Base-by-base conservation (phyloP, 78 protist species). In the Pigoraptor vietnamica region DNA sequence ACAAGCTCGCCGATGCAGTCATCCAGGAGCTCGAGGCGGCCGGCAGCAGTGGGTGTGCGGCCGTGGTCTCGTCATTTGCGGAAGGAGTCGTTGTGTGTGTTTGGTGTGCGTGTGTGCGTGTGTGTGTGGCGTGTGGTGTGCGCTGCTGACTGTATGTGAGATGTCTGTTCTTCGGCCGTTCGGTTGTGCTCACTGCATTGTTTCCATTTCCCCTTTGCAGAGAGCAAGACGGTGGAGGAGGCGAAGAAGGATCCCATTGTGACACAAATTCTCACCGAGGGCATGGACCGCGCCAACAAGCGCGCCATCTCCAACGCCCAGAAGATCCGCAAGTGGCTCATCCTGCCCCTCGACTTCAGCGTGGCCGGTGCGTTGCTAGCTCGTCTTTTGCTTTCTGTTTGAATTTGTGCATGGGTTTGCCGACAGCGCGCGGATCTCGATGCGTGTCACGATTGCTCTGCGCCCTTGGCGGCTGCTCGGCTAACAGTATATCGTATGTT, bases 241-340 rank as follows among this genome's bases (percentile, higher is more conserved):
- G 94, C 95, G 33, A 35, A 25, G 33, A 37, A 14, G 0, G 95
- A 92, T 91, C 79, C 91, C 34, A 10, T 55, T 35, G 86, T 81
- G 33, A 81, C 14, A 2, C 14, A 19, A 29, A 19, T 29, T 2
- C 9, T 81, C 33, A 23, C 2, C 19, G 19, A 81, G 86, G 92
- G 92, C 39, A 24, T 94, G 23, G 86, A 89, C 23, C 35, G 33
- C 25, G 95, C 91, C 40, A 91, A 94, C 92, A 84, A 91, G 37
- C 33, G 88, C 24, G 90, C 93, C 39, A 40, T 96, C 23, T 93
- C 96, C 91, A 81, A 93, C 37, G 96, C 94, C 19, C 92, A 89
- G 39, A 90, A 84, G 23, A 92, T 96, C 79, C 86, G 90, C n/a
- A 93, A 92, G 89, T 79, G 84, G 84, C 34, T 25, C 34, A 25